Base-by-base conservation (phyloP, 345 rosid species). In the Pseudoturritis turrita region DNA sequence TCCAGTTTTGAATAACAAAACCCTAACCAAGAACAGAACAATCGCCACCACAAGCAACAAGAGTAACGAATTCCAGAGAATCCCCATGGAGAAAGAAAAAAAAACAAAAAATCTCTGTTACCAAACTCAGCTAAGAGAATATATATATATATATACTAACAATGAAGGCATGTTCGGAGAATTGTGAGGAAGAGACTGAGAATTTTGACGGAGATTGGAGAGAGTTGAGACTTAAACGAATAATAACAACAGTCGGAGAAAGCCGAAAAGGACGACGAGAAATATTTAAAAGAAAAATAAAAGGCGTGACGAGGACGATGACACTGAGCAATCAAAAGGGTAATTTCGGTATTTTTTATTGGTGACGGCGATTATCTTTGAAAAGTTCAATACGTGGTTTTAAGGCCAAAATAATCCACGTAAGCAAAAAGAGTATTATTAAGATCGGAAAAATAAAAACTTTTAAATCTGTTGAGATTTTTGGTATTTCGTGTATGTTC, bases 1-100 rank as follows among this genome's bases (percentile, higher is more conserved):
- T 46, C 91, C 92, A 2, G 86, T 83, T 47, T 81, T 86, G 78
- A 88, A 76, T 29, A 90, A 80, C 70, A 84, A 19, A 8, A 81
- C 76, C 49, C 83, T 81, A 36, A 78, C 57, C 28, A 76, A 19
- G 54, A 85, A 80, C 51, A 80, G 12, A 47, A 17, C 18, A 50
- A 47, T 5, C 9, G 3, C 22, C 4, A 40, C 57, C 2, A 51
- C 10, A 2, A 79, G 54, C 37, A 79, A 31, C 40, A 71, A 14
- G 12, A 82, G 41, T 70, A 82, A 14, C 62, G 62, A 64, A 37
- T 75, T 71, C 17, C 44, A 35, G 13, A 82, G 56, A 63, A 81
- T 50, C 77, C 55, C 75, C 93, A 86, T 81, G 39, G 64, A 15
- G 2, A 44, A 25, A 22, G 8, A 36, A 33, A 21, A 62, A 2